Evolutionary conservation across 2,329 filamentous ascomycete genomes (phyloP).

Genomic region (Septoria linicola): DNA sequence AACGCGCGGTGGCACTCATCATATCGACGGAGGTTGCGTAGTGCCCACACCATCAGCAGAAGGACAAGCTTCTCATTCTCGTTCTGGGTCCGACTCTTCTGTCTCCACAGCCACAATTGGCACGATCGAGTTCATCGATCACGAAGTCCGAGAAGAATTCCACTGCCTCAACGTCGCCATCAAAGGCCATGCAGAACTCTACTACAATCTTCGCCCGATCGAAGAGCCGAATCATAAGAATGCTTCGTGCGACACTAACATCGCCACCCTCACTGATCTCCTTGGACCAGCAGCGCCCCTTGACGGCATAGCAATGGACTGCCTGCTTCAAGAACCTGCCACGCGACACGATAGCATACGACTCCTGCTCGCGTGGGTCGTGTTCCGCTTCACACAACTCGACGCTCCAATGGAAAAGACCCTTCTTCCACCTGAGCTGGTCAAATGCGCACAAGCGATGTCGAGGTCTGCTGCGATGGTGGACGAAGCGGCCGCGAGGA

Average conservation of each 20-base stretch:
- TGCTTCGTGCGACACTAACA: conserved; percentile 6
- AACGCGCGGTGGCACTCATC: neutral
- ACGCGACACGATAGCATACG: conserved; percentile 19
- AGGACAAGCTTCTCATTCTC: neutral
- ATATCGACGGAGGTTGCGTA: conserved; percentile 1
- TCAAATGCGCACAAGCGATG: conserved; percentile 20
- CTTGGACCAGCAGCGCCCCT: conserved; percentile 11
- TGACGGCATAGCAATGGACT: conserved; percentile 10
- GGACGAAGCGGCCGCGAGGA: neutral
- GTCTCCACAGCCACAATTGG: conserved; percentile 9
- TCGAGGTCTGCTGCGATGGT: neutral
- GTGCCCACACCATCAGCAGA: neutral
- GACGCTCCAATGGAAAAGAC: conserved; percentile 16
- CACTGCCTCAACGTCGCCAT: conserved; percentile 13
- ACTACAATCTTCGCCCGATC: conserved; percentile 6
- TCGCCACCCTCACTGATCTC: conserved; percentile 11
- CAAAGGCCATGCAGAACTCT: conserved; percentile 12
- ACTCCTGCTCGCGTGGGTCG: conserved; percentile 21
- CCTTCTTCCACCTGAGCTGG: conserved; percentile 19
- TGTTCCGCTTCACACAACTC: conserved; percentile 16
- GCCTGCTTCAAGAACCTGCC: conserved; percentile 13
- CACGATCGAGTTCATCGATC: conserved; percentile 11
- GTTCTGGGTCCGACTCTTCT: conserved; percentile 7
- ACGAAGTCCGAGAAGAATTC: conserved; percentile 12
- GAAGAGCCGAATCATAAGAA: neutral